Evolutionary conservation across 192 early-diverging fungal species (phyloP), one percentile per base, ranked within the genome.

Genomic region (Obelidium mucronatum): DNA sequence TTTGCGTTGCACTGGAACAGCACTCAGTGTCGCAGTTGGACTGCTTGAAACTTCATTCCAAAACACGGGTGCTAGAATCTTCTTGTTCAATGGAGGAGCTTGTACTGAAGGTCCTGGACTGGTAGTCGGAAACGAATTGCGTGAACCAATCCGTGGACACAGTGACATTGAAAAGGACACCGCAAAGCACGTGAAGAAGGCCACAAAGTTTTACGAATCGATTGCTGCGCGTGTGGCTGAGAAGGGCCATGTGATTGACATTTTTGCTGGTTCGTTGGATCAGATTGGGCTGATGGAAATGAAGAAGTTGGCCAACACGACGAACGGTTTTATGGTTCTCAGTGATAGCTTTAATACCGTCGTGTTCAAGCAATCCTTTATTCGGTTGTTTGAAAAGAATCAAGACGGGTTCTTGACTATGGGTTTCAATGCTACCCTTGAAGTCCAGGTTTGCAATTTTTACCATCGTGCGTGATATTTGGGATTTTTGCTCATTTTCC

Each of bases 301-400:
- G 96, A 96, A 95, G 85, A 87, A 85, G 4, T 87, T 99, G 78
- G 90, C 91, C 22, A 97, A 93, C 81, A 81, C 78, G 61, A 98
- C 96, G 2, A 96, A 94, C 75, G 97, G 97, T 39, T 88, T 83
- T 77, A 97, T 99, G 91, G 93, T 97, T 62, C 86, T 99, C 33
- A 90, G 97, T 2, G 97, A 99, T 83, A 94, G 95, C 64, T 99
- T 98, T 86, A 94, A 90, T 58, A 96, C 93, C 30, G 84, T 92
- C 22, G 95, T 99, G 58, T 99, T 99, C 90, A 99, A 97, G 86
- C 94, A 98, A 83, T 95, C 94, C 73, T 98, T 98, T 88, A 93
- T 96, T 78, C 89, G 95, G 44, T 73, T 98, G 42, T 97, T 99
- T 82, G 89, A 90, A 74, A 97, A 97, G 85, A 96, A 99, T 77